phyloP scores from a whole-genome alignment of 2,329 filamentous ascomycete species.

The Bipolaris zeicola region DNA sequence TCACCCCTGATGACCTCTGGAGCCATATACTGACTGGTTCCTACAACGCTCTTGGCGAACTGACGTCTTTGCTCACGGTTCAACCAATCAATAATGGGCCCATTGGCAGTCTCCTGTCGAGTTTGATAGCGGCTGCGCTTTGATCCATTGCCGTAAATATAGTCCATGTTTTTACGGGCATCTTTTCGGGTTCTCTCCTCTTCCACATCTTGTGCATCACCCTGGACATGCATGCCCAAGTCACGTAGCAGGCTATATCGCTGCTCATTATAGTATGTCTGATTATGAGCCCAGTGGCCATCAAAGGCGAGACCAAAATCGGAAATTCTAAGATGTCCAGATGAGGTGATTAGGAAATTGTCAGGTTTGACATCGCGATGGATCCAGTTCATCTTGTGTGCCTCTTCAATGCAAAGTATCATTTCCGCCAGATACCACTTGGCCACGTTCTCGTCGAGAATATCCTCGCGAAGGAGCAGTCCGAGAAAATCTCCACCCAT shows the following conservation, averaged over 20 bases:
- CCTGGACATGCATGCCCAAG: constrained; percentile 73
- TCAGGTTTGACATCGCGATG: constrained; percentile 97
- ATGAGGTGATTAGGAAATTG: constrained; percentile 89
- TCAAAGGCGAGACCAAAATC: constrained; percentile 97
- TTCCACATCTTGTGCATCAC: constrained; percentile 72
- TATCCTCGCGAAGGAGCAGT: constrained; percentile 81
- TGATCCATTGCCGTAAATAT: constrained; percentile 43
- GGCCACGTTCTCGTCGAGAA: constrained; percentile 76
- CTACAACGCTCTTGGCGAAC: constrained; percentile 83
- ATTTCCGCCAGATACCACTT: constrained; percentile 94
- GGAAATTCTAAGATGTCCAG: constrained; percentile 91
- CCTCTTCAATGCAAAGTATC: constrained; percentile 92
- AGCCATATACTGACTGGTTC: constrained; percentile 98
- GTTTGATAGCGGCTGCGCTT: constrained; percentile 24
- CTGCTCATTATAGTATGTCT: constrained; percentile 82
- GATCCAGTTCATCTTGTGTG: constrained; percentile 85
- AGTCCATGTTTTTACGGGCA: constrained; percentile 53
- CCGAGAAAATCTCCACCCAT: constrained; percentile 93
- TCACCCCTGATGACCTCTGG: constrained; percentile 87
- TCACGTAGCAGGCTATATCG: constrained; percentile 79
- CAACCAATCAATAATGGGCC: constrained; percentile 49
- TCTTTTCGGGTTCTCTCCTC: constrained; percentile 58
- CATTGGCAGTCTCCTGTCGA: constrained; percentile 32
- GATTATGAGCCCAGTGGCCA: constrained; percentile 92
- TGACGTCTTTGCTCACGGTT: constrained; percentile 63